Evolutionary conservation across 805 yeast genomes (phyloP).

Genomic region (Hanseniaspora opuntiae): DNA sequence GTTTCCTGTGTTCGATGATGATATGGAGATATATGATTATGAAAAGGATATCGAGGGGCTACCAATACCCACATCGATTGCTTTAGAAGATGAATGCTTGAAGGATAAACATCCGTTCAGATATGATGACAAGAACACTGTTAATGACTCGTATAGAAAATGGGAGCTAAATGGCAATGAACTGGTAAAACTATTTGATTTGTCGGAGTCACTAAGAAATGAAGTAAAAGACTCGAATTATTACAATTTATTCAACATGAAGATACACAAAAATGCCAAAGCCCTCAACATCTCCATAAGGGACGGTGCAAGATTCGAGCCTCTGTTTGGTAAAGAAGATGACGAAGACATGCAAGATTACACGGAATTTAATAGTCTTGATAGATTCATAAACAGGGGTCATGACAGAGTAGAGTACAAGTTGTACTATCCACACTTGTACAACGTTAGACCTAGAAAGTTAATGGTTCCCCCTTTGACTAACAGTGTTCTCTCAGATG

Average conservation of each 20-base stretch:
- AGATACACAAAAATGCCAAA: conserved; percentile 79
- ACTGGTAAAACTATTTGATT: conserved; percentile 51
- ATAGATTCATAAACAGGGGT: conserved; percentile 66
- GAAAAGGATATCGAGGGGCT: conserved; percentile 62
- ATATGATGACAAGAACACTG: conserved; percentile 42
- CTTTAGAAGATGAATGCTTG: conserved; percentile 67
- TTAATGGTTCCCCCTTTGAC: conserved; percentile 53
- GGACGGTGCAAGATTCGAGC: conserved; percentile 94
- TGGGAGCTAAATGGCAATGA: conserved; percentile 55
- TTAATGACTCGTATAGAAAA: conserved; percentile 43
- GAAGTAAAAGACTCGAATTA: conserved; percentile 47
- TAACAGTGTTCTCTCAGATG: conserved; percentile 43
- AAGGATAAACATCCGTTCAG: conserved; percentile 67
- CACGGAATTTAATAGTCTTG: conserved; percentile 82
- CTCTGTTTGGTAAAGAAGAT: conserved; percentile 53
- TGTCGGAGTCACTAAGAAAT: conserved; percentile 58
- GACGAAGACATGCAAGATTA: conserved; percentile 52
- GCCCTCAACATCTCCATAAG: conserved; percentile 78
- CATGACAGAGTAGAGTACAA: conserved; percentile 71
- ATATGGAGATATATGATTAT: conserved; percentile 83
- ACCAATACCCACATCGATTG: conserved; percentile 59
- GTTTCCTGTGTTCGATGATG: conserved; percentile 95
- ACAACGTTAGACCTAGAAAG: conserved; percentile 60
- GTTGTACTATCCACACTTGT: conserved; percentile 75
- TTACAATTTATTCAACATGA: conserved; percentile 59